These are phyloP conservation scores for Globisporangium iwayamae DNA, from an alignment of 352 stramenopile genomes.

Conservation along the genomic window DNA sequence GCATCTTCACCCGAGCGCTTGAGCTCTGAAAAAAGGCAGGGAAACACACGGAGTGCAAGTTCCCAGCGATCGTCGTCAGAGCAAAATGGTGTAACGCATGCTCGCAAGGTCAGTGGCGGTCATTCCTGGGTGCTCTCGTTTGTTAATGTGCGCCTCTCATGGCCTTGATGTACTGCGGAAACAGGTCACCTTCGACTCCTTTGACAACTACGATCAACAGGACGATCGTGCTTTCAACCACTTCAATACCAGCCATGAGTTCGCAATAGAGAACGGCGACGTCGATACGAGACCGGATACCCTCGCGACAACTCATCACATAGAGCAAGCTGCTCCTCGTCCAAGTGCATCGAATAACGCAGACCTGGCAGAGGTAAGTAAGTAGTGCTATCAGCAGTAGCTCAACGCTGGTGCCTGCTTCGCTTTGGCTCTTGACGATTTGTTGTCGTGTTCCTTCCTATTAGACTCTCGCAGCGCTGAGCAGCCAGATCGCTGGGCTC, in stretches of 20 bases:
- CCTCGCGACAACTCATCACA: not conserved
- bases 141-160: too few species aligned
- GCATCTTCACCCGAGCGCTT: not conserved
- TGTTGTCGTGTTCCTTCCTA: not conserved
- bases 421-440: not conserved
- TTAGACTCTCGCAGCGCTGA: conserved; percentile 23
- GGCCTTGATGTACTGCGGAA: not conserved
- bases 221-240: not conserved
- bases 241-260: not conserved
- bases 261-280: not conserved
- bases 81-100: not conserved
- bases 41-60: not conserved
- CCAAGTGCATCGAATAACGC: not conserved
- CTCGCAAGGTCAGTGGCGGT: not conserved
- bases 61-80: not conserved
- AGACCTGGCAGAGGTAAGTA: conserved; percentile 6
- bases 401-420: too few species aligned
- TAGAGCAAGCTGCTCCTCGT: not conserved
- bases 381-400: not conserved
- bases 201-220: not conserved
- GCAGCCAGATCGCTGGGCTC: conserved; percentile 29
- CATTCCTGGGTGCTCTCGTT: too few species aligned
- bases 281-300: too few species aligned
- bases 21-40: not conserved
- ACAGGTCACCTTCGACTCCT: not conserved